Percentiles rank a stretch among this genome's conserved stretches.
Evolutionary conservation across 352 stramenopile species (phyloP).

Genomic region (Pythium angustatum): DNA sequence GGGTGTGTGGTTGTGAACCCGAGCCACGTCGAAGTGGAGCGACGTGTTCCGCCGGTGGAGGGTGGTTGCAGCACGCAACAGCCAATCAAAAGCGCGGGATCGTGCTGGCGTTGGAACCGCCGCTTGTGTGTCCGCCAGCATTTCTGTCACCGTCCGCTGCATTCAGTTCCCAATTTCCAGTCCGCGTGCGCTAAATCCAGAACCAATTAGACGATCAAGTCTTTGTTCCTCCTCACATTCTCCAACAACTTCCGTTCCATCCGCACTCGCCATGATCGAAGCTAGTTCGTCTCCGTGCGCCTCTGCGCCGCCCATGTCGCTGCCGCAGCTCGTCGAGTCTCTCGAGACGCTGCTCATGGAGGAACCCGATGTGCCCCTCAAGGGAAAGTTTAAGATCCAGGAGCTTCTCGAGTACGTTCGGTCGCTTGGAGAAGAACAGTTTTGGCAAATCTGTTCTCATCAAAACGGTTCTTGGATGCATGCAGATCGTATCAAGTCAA

Average conservation of each 20-base stretch:
- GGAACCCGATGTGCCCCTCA: conserved; percentile 30
- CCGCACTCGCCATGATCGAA: too few relatives aligned
- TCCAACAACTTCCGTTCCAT: too few relatives aligned
- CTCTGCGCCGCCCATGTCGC: too few relatives aligned
- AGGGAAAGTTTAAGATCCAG: conserved; percentile 40
- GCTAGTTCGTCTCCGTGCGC: too few relatives aligned
- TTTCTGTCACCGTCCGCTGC: neutral
- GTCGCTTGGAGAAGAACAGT: too few relatives aligned
- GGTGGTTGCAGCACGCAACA: neutral
- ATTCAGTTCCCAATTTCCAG: neutral
- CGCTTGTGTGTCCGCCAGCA: neutral
- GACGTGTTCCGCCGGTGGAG: conserved; percentile 22
- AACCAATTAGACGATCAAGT: too few relatives aligned
- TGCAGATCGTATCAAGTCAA: conserved; percentile 40
- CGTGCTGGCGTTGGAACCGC: conserved; percentile 10
- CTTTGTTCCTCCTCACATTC: too few relatives aligned
- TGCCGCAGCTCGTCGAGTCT: conserved; percentile 46
- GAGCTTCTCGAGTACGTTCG: conserved; percentile 39
- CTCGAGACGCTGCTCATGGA: conserved; percentile 43
- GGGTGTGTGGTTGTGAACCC: neutral
- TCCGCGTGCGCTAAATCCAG: too few relatives aligned
- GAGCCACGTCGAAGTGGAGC: neutral
- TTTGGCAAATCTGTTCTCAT: too few relatives aligned
- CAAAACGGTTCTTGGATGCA: too few relatives aligned
- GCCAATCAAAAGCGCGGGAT: conserved; percentile 14